phyloP scores from a whole-genome alignment of 306 rosid genomes.

The Cucumis hystrix region DNA sequence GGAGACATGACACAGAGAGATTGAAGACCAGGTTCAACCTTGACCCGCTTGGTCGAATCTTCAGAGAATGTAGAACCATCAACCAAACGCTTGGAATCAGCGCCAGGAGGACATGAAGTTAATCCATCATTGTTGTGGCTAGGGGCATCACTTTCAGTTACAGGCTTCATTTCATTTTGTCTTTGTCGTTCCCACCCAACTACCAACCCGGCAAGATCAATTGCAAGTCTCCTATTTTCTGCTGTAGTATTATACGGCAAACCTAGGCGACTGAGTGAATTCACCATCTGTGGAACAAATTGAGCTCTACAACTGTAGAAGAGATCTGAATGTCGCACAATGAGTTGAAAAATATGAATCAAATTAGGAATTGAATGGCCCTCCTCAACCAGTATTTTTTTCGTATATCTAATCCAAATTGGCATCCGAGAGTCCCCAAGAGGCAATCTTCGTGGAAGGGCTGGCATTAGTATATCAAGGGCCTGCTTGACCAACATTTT shows the following conservation, averaged over 20 bases:
- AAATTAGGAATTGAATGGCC: slow-evolving; percentile 98
- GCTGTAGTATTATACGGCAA: slow-evolving; percentile 86
- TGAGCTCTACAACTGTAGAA: slow-evolving; percentile 98
- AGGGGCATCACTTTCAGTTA: slow-evolving; percentile 51
- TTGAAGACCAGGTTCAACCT: slow-evolving; percentile 94
- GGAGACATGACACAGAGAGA: slow-evolving; percentile 91
- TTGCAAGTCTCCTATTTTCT: slow-evolving; percentile 94
- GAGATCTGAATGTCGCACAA: slow-evolving; percentile 97
- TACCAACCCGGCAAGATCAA: slow-evolving; percentile 98
- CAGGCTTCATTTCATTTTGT: slow-evolving; percentile 83
- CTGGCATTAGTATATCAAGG: slow-evolving; percentile 98
- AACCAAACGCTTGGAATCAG: slow-evolving; percentile 65
- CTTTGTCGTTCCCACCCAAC: slow-evolving; percentile 99
- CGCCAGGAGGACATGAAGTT: slow-evolving; percentile 39
- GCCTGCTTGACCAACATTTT: slow-evolving; percentile 99
- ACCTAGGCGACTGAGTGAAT: slow-evolving; percentile 97
- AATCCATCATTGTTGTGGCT: slow-evolving; percentile 57
- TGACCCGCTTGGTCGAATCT: slow-evolving; percentile 81
- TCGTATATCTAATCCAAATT: slow-evolving; percentile 91
- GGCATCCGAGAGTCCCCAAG: slow-evolving; percentile 97
- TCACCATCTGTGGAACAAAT: slow-evolving; percentile 99
- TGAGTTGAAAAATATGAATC: slow-evolving; percentile 95
- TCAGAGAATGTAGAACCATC: slow-evolving; percentile 84
- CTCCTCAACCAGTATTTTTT: slow-evolving; percentile 94
- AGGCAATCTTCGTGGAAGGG: slow-evolving; percentile 92